Evolutionary conservation across 2,329 filamentous ascomycete genomes (phyloP).

Genomic region (Talaromyces sp.): DNA sequence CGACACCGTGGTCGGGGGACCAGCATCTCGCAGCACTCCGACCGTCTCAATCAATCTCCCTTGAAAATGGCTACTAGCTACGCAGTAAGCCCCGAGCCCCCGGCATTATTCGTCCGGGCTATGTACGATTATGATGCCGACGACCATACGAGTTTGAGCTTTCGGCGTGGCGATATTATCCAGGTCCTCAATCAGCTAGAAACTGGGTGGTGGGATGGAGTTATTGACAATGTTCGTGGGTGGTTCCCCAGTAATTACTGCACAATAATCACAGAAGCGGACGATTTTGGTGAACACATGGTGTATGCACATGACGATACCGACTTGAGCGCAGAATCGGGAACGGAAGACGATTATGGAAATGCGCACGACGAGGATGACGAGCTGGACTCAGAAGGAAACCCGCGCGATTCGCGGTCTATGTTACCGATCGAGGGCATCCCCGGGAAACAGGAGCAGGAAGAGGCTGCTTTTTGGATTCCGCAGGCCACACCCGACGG

Average conservation of each 20-base stretch:
- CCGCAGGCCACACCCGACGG: slow-evolving; percentile 94
- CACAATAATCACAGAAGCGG: slow-evolving; percentile 75
- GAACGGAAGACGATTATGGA: slow-evolving; percentile 64
- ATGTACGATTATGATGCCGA: slow-evolving; percentile 98
- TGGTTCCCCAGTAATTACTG: slow-evolving; percentile 99
- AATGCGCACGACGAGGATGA: slow-evolving; percentile 65
- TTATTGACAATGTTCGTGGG: slow-evolving; percentile 93
- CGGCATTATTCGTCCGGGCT: slow-evolving; percentile 82
- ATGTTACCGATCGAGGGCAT: slow-evolving; percentile 70
- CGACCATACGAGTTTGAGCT: slow-evolving; percentile 94
- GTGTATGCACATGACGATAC: slow-evolving; percentile 60
- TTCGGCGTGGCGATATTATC: slow-evolving; percentile 94
- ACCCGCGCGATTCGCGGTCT: slow-evolving; percentile 64
- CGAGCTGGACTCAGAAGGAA: slow-evolving; percentile 67
- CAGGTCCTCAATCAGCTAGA: slow-evolving; percentile 98
- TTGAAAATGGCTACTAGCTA: slow-evolving; percentile 35
- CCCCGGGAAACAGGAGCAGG: slow-evolving; percentile 63
- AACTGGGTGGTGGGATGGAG: slow-evolving; percentile 99
- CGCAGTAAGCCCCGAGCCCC: slow-evolving; percentile 44
- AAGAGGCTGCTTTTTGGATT: slow-evolving; percentile 96
- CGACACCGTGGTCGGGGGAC: slow-evolving; percentile 35
- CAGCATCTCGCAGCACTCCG: slow-evolving; percentile 31
- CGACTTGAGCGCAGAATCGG: slow-evolving; percentile 53
- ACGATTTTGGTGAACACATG: slow-evolving; percentile 68
- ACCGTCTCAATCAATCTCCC: slow-evolving; percentile 26